Base-by-base conservation (phyloP, 2,329 filamentous ascomycete genomes). In the Calonectria pauciramosa region DNA sequence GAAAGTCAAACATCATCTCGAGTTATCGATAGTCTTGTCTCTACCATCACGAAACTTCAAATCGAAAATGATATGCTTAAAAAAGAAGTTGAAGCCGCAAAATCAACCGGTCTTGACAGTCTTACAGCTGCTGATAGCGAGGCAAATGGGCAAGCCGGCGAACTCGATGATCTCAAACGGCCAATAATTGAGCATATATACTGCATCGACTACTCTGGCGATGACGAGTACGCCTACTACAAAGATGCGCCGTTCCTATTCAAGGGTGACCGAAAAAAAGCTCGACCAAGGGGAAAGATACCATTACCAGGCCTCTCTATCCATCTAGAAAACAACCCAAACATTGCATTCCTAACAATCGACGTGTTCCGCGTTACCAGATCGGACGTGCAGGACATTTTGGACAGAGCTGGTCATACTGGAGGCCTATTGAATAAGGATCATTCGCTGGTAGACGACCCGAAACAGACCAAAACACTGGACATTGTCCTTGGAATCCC, bases 51-150 rank as follows among this genome's bases (percentile, higher is more conserved):
- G 14, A 54, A 30, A 2, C 73, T 75, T 4, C 68, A 71, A 28
- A 30, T 68, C 16, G 71, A 75, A 34, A 75, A 68, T 13, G 52
- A 74, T 26, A 32, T 65, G 26, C 73, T 71, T 44, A 68, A 71
- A 44, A 20, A 63, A 14, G n/a, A 70, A 54, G 67, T 75, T 30
- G 14, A 71, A 18, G 5, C 26, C 13, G 20, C n/a, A 49, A 65
- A 38, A 23, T 23, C 20, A 20, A 9, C n/a, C 8, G 23, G 7
- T 3, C 11, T 3, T 1, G 13, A 34, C 2, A 11, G 14, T 10
- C 26, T 30, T 18, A 9, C 8, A 1, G 16, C 20, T 10, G 16
- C 3, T 1, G 41, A 44, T 5, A 16, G 49, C 34, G 32, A 26
- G 38, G 26, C 20, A 7, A 13, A 20, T 7, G 52, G 10, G 30